Evolutionary conservation across 192 early-diverging fungal genomes (phyloP).

Genomic region (Mortierella antarctica): DNA sequence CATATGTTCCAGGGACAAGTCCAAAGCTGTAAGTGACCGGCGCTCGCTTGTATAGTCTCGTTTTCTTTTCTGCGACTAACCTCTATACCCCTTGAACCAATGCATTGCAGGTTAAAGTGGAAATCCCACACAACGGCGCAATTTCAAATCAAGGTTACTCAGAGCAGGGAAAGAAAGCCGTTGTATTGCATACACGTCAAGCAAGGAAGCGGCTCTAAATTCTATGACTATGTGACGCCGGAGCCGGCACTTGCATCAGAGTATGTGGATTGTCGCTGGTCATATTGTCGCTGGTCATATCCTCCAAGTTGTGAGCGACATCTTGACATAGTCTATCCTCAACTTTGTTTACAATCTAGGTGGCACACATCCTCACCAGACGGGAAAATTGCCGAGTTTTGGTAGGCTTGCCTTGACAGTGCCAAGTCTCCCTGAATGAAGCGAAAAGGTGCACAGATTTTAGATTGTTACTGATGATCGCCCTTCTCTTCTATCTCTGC

Average conservation of each 20-base stretch:
- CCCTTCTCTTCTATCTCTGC: conserved; percentile 1
- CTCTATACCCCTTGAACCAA: not conserved
- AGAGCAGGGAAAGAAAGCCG: conserved; percentile 64
- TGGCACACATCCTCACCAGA: conserved; percentile 64
- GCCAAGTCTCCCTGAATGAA: not conserved
- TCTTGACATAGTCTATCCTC: too few relatives aligned
- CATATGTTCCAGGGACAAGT: conserved; percentile 64
- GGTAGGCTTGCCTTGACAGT: conserved; percentile 19
- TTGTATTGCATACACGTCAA: conserved; percentile 59
- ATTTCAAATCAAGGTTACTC: conserved; percentile 63
- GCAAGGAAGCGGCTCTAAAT: conserved; percentile 58
- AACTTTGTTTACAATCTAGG: conserved; percentile 16
- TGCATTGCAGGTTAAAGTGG: conserved; percentile 67
- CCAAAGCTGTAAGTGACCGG: conserved; percentile 58
- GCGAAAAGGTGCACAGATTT: too few relatives aligned
- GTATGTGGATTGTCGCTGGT: conserved; percentile 33
- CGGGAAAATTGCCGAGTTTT: conserved; percentile 60
- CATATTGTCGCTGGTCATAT: not conserved
- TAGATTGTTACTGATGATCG: not conserved
- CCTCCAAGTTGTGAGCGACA: not conserved
- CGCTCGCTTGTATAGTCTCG: not conserved
- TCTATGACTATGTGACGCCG: conserved; percentile 65
- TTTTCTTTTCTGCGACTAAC: not conserved
- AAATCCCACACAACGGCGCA: conserved; percentile 67
- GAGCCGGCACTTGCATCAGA: conserved; percentile 54